Percentiles rank a stretch among this genome's conserved stretches.
Conservation (phyloP, 176 grass and related monocot genomes). For the Oryza longistaminata region DNA sequence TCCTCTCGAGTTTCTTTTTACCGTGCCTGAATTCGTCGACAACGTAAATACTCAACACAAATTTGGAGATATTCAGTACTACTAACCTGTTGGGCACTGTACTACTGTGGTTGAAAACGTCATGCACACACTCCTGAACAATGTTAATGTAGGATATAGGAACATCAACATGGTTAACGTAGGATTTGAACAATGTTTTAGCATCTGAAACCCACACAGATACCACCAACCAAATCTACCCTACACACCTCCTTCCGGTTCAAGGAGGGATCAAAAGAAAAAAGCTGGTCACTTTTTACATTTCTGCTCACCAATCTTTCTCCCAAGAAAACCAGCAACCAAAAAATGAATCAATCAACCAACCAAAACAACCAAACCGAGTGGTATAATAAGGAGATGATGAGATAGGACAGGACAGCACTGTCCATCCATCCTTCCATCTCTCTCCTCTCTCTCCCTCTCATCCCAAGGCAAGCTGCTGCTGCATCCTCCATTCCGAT, state of each 20-base stretch:
- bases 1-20: too few relatives aligned
- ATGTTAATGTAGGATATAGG: background rate
- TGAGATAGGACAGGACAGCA: constrained; percentile 12
- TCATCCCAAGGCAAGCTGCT: background rate
- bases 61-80: background rate
- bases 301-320: background rate
- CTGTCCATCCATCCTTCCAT: background rate
- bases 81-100: background rate
- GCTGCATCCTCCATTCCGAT: background rate
- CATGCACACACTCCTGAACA: background rate
- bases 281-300: background rate
- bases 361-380: too few relatives aligned
- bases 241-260: background rate
- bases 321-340: background rate
- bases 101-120: background rate
- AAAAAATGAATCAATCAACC: background rate
- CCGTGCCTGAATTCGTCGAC: too few relatives aligned
- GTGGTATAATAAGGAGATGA: constrained; percentile 11
- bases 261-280: background rate
- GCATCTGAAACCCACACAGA: constrained; percentile 17
- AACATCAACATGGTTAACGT: background rate
- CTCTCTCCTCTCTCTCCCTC: background rate
- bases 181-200: background rate
- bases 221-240: background rate
- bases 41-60: too few relatives aligned